Percentiles rank a stretch among this genome's conserved stretches.
phyloP scores from a whole-genome alignment of 306 rosid species.

The Dryas alaskensis region DNA sequence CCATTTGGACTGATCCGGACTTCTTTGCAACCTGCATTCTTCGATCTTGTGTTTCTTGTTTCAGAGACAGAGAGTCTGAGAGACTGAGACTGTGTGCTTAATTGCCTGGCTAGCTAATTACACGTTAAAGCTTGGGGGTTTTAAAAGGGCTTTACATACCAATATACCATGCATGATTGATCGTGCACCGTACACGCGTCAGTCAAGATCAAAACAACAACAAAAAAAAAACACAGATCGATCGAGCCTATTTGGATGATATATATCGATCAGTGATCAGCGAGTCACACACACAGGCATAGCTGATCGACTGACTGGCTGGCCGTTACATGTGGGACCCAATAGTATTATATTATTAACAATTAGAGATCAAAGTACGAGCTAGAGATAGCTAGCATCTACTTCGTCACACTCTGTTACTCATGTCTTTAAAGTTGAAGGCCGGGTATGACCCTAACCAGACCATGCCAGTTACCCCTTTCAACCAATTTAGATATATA shows the following conservation, averaged over 20 bases:
- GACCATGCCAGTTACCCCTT: too few species aligned
- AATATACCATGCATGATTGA: not conserved
- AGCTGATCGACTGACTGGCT: too few species aligned
- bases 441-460: not conserved
- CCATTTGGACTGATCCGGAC: slow-evolving; percentile 18
- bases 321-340: too few species aligned
- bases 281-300: too few species aligned
- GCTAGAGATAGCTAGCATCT: not conserved
- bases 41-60: not conserved
- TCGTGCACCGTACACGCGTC: slow-evolving; percentile 4
- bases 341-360: too few species aligned
- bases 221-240: too few species aligned
- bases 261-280: too few species aligned
- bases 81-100: not conserved
- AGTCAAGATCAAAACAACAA: too few species aligned
- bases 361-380: not conserved
- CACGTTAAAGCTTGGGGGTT: too few species aligned
- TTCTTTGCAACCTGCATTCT: slow-evolving; percentile 42
- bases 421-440: not conserved
- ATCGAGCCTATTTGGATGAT: too few species aligned
- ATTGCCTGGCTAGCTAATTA: too few species aligned
- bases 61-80: not conserved
- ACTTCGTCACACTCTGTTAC: not conserved
- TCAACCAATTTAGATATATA: too few species aligned
- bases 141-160: not conserved